A percentile compares a stretch with the other conserved stretches of the same genome.
Conservation (phyloP, 2,329 filamentous ascomycete genomes). For the Nothomitra cinnamomea region DNA sequence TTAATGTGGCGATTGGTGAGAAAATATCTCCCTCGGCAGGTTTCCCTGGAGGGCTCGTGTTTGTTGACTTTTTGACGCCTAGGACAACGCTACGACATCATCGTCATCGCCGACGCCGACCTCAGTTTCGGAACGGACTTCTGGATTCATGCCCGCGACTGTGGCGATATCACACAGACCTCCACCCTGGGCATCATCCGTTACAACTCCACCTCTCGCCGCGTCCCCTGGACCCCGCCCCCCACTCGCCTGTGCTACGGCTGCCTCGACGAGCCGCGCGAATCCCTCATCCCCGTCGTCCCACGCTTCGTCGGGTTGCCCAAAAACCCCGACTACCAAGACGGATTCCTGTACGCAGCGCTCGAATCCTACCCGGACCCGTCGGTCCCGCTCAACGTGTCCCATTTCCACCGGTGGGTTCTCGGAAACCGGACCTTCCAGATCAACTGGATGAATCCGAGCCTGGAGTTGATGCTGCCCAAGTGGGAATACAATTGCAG, state of each 20-base stretch:
- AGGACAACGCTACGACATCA: constrained; percentile 25
- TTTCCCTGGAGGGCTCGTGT: no score
- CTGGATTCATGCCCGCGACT: constrained; percentile 19
- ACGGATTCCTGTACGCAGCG: not conserved
- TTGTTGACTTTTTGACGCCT: no score
- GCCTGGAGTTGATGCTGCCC: not conserved
- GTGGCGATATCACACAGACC: not conserved
- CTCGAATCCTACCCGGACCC: not conserved
- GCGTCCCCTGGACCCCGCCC: not conserved
- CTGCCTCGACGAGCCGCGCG: not conserved
- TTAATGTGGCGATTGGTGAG: constrained; percentile 29
- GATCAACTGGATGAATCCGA: not conserved
- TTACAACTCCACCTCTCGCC: not conserved
- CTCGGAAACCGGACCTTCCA: not conserved
- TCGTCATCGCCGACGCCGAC: constrained; percentile 20
- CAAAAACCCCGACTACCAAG: not conserved
- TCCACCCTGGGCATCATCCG: constrained; percentile 1
- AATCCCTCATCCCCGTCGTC: not conserved
- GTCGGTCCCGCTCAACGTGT: not conserved
- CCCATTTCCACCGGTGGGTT: not conserved
- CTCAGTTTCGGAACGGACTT: constrained; percentile 12
- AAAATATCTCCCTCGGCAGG: constrained; percentile 24
- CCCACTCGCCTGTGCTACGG: not conserved
- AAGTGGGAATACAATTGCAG: not conserved
- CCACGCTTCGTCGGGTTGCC: not conserved